phyloP scores from a whole-genome alignment of 371 early-diverging fungal species.

The Lichtheimia ramosa region DNA sequence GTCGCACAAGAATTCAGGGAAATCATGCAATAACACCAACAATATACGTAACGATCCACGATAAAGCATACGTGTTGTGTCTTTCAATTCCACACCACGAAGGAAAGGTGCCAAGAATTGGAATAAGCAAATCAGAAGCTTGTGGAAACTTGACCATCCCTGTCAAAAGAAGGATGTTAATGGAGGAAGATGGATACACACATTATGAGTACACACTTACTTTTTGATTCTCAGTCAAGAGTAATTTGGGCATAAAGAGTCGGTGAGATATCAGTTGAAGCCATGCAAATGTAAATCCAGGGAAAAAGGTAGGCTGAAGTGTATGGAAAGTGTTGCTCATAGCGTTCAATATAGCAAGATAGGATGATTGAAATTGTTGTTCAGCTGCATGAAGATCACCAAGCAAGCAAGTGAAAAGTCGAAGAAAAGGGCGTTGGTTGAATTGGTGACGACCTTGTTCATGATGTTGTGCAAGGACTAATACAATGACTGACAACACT shows the following conservation, averaged over 20 bases:
- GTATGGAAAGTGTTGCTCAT: constrained; percentile 74
- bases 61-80: constrained; percentile 85
- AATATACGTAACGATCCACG: constrained; percentile 89
- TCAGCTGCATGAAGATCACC: constrained; percentile 80
- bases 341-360: constrained; percentile 42
- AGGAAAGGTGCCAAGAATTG: constrained; percentile 88
- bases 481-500: constrained; percentile 80
- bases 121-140: constrained; percentile 79
- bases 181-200: constrained; percentile 8
- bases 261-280: constrained; percentile 90
- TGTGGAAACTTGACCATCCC: constrained; percentile 89
- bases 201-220: constrained; percentile 15
- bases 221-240: constrained; percentile 73
- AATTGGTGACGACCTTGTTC: constrained; percentile 79
- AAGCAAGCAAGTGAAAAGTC: constrained; percentile 84
- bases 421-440: constrained; percentile 90
- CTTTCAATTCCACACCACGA: constrained; percentile 62
- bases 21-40: constrained; percentile 94
- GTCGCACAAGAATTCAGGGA: constrained; percentile 95
- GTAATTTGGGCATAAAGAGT: constrained; percentile 87
- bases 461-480: constrained; percentile 83
- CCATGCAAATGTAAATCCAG: constrained; percentile 98
- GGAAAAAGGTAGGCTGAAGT: constrained; percentile 59
- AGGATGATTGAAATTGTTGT: constrained; percentile 68
- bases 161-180: constrained; percentile 22